These are phyloP conservation scores for Cardamine resedifolia DNA, from an alignment of 345 rosid genomes.

Conservation along the genomic window DNA sequence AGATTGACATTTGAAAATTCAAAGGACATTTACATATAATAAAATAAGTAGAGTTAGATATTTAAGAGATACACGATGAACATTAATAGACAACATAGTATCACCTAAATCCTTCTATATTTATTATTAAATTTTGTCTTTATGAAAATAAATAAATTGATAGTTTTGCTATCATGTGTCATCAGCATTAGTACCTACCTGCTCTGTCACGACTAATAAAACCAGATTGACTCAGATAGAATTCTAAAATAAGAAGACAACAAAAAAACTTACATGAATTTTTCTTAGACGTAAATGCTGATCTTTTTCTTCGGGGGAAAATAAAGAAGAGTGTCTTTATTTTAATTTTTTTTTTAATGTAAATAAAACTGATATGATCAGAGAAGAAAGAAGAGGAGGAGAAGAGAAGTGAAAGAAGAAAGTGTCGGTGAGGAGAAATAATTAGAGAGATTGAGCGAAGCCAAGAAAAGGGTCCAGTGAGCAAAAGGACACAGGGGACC, in stretches of 20 bases:
- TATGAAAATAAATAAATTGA: not conserved
- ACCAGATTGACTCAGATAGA: constrained; percentile 2
- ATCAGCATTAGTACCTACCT: constrained; percentile 44
- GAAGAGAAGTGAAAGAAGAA: constrained; percentile 30
- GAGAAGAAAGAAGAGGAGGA: constrained; percentile 16
- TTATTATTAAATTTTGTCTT: constrained; percentile 18
- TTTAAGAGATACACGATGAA: constrained; percentile 32
- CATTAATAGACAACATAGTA: constrained; percentile 37
- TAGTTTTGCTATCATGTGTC: constrained; percentile 29
- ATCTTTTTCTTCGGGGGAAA: constrained; percentile 4
- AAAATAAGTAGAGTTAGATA: not conserved
- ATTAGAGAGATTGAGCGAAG: constrained; percentile 19
- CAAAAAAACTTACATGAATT: constrained; percentile 10
- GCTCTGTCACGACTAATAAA: constrained; percentile 24
- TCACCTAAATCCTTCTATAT: constrained; percentile 33
- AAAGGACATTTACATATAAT: constrained; percentile 8
- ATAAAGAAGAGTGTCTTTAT: not conserved
- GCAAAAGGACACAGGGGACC: constrained; percentile 37
- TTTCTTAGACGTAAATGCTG: constrained; percentile 20
- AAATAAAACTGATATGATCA: constrained; percentile 18
- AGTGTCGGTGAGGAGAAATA: constrained; percentile 23
- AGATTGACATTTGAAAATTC: constrained; percentile 22
- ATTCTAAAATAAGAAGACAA: not conserved
- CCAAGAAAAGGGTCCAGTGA: constrained; percentile 34
- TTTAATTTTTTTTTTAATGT: not conserved